Base-by-base conservation (phyloP, 345 rosid species). In the Salix arbutifolia region DNA sequence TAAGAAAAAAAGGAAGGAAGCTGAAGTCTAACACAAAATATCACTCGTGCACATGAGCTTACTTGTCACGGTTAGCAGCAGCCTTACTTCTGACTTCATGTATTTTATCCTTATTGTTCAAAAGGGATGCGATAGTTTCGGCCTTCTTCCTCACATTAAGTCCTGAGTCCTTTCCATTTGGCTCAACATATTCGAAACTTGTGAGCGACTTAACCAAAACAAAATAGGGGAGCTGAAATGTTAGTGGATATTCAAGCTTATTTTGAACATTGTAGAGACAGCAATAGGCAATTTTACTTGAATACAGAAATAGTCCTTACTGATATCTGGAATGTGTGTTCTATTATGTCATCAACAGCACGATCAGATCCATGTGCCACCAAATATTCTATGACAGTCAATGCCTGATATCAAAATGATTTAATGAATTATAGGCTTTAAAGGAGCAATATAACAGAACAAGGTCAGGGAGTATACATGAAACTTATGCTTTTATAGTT, bases 311-410 rank as follows among this genome's bases (percentile, higher is more conserved):
- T 38, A 48, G 64, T 61, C 82, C 98, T 89, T 79, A 96, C 99
- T 67, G 98, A 92, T 75, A 96, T 92, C 88, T 92, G 99, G 85
- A 83, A 94, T 66, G 97, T 92, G 73, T 96, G 99, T 81, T 96
- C 99, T 40, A 94, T 89, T 74, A 96, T 94, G 77, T 94, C 99
- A 79, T 96, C 99, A 67, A 94, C 97, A 0, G 97, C 99, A 79
- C 95, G 91, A 69, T 96, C 98, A n/a, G 99, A 96, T 76, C 99
- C 99, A 73, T 96, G 93, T 69, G 97, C 90, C 77, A 96, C 84
- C 87, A 96, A 86, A 86, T 92, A 94, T 77, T 96, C 99, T 67
- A 94, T 84, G 74, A 96, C 99, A 79, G 98, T 84, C 84, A 94
- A 78, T 79, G 97, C 94, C 99, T 96, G 90, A 70, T 37, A 74